Percentiles rank a stretch among this genome's conserved stretches.
phyloP scores from a whole-genome alignment of 768 basidiomycete species.

The Tulasnella calospora region DNA sequence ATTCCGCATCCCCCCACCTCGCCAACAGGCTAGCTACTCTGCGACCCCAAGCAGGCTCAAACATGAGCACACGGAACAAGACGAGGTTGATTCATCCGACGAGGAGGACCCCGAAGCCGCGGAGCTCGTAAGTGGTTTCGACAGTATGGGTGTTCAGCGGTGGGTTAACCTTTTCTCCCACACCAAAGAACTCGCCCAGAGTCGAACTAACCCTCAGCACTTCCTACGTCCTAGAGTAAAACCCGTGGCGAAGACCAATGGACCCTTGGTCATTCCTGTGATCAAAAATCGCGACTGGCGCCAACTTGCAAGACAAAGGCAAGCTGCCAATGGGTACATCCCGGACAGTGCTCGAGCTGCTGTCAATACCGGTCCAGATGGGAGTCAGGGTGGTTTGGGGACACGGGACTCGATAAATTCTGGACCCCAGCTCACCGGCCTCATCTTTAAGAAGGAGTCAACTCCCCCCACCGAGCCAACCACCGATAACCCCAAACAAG shows the following conservation, averaged over 20 bases:
- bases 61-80: conserved; percentile 34
- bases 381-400: conserved; percentile 72
- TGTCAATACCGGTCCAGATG: conserved; percentile 53
- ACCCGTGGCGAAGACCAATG: conserved; percentile 41
- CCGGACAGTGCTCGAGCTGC: conserved; percentile 55
- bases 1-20: conserved; percentile 56
- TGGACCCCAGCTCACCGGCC: conserved; percentile 63
- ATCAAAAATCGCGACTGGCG: conserved; percentile 90
- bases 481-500: conserved; percentile 28
- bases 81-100: conserved; percentile 28
- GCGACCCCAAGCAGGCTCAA: conserved; percentile 35
- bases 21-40: conserved; percentile 44
- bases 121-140: conserved; percentile 67
- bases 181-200: conserved; percentile 36
- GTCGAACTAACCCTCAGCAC: conserved; percentile 59
- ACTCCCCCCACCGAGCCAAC: conserved; percentile 31
- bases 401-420: conserved; percentile 71
- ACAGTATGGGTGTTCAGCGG: conserved; percentile 75
- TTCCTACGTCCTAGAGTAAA: conserved; percentile 29
- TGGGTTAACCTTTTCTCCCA: conserved; percentile 49
- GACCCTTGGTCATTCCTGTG: conserved; percentile 79
- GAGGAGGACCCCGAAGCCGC: conserved; percentile 54
- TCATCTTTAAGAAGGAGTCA: conserved; percentile 48
- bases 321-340: conserved; percentile 53
- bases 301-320: conserved; percentile 62